A percentile compares a stretch with the other conserved stretches of the same genome.
Evolutionary conservation across 2,329 filamentous ascomycete genomes (phyloP).

Genomic region (Lecanosticta acicola): DNA sequence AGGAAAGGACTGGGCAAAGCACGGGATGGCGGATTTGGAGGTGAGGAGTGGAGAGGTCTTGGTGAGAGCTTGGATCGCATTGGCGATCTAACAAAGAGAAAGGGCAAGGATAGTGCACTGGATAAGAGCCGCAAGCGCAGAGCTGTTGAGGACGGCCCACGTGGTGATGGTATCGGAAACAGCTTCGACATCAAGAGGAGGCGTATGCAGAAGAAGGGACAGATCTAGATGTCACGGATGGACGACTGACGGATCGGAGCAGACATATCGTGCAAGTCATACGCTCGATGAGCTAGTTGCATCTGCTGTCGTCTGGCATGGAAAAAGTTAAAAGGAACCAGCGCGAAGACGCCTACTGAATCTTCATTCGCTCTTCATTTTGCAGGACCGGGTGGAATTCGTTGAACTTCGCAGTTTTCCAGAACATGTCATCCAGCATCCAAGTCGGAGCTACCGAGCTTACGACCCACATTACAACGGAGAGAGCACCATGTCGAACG

Average conservation of each 20-base stretch:
- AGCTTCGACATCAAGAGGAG: constrained; percentile 66
- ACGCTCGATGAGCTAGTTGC: no score
- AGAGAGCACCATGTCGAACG: constrained; percentile 12
- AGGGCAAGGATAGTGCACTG: constrained; percentile 54
- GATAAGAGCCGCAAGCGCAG: constrained; percentile 87
- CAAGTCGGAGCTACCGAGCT: constrained; percentile 14
- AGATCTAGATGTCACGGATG: neutral
- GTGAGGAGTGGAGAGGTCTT: constrained; percentile 86
- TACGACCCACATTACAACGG: constrained; percentile 10
- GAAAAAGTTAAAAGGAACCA: no score
- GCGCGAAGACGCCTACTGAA: no score
- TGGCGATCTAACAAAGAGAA: constrained; percentile 70
- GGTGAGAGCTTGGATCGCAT: constrained; percentile 84
- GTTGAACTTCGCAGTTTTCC: neutral
- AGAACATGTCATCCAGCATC: constrained; percentile 7
- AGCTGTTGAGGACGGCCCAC: constrained; percentile 64
- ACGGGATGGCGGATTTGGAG: constrained; percentile 63
- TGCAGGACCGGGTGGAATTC: neutral
- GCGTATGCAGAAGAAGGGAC: constrained; percentile 36
- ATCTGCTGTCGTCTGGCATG: no score
- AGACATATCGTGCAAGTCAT: no score
- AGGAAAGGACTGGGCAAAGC: constrained; percentile 51
- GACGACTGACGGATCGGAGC: no score
- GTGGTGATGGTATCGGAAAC: constrained; percentile 64
- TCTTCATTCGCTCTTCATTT: neutral